These are phyloP conservation scores for Pisolithus marmoratus DNA, from an alignment of 768 basidiomycete species.

Conservation along the genomic window DNA sequence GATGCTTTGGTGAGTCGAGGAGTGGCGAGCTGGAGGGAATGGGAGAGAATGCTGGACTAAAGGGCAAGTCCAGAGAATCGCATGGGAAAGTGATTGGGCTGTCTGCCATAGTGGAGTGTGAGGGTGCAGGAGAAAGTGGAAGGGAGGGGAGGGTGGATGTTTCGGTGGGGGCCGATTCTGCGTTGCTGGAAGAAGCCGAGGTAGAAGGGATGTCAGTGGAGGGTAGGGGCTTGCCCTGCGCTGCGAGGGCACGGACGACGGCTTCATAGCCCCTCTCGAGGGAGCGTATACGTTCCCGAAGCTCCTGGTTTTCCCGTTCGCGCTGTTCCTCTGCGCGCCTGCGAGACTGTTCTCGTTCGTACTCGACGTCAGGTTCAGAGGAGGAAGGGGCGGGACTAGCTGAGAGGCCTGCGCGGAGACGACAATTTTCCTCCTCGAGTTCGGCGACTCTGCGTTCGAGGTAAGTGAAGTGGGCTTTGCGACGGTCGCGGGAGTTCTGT, in stretches of 20 bases:
- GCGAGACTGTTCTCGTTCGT: conserved; percentile 21
- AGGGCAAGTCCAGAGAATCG: conserved; percentile 29
- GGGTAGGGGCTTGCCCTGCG: conserved; percentile 41
- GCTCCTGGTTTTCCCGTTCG: conserved; percentile 67
- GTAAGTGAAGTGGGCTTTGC: conserved; percentile 73
- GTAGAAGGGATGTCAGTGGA: conserved; percentile 9
- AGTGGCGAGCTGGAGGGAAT: conserved; percentile 29
- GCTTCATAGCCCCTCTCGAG: conserved; percentile 81
- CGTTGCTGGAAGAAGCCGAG: conserved; percentile 11
- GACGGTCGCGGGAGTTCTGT: conserved; percentile 86
- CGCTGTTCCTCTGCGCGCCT: conserved; percentile 31
- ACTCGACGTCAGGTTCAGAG: conserved; percentile 22
- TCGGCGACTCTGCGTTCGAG: conserved; percentile 65
- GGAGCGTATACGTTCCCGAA: conserved; percentile 69
- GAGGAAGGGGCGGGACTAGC: conserved; percentile 19
- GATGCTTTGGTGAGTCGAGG: conserved; percentile 15
- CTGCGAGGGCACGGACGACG: conserved; percentile 67
- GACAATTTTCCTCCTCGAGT: conserved; percentile 81
- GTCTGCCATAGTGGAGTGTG: conserved; percentile 35
- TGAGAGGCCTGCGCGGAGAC: conserved; percentile 51
- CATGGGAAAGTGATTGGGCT: conserved; percentile 22
- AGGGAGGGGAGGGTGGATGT: conserved; percentile 26
- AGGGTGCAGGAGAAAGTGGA: conserved; percentile 38
- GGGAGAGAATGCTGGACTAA: conserved; percentile 32
- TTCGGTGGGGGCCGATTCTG: conserved; percentile 15